phyloP scores from a whole-genome alignment of 805 yeast species.

The Sugiyamaella floridensis region DNA sequence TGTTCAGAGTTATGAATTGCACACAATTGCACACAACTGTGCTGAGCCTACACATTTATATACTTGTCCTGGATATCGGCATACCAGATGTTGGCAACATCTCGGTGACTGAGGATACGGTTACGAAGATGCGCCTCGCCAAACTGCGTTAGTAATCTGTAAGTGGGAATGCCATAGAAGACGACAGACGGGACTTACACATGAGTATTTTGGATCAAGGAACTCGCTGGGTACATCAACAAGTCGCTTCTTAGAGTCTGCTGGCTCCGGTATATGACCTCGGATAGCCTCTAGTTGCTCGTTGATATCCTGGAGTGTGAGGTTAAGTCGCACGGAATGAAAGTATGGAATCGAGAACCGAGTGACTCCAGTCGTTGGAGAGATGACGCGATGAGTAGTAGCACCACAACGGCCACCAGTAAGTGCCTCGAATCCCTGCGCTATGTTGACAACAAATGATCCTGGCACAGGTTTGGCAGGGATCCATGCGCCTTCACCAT shows the following conservation, averaged over 20 bases:
- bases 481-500: conserved; percentile 51
- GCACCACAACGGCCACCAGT: conserved; percentile 54
- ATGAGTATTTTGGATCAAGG: conserved; percentile 26
- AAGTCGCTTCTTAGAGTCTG: conserved; percentile 21
- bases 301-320: conserved; percentile 26
- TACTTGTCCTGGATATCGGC: conserved; percentile 29
- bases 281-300: conserved; percentile 21
- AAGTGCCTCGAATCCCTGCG: conserved; percentile 55
- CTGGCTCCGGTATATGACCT: conserved; percentile 27
- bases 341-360: conserved; percentile 43
- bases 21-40: neutral
- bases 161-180: neutral
- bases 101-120: conserved; percentile 36
- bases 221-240: conserved; percentile 29
- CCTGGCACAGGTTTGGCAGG: conserved; percentile 44
- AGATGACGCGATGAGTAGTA: conserved; percentile 48
- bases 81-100: conserved; percentile 37
- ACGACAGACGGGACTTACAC: conserved; percentile 11
- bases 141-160: conserved; percentile 17
- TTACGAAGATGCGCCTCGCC: conserved; percentile 39
- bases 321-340: conserved; percentile 33
- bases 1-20: neutral
- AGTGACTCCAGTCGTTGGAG: conserved; percentile 34
- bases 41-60: conserved; percentile 9
- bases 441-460: conserved; percentile 50